phyloP scores from a whole-genome alignment of 345 rosid genomes.

The Clausena lansium region DNA sequence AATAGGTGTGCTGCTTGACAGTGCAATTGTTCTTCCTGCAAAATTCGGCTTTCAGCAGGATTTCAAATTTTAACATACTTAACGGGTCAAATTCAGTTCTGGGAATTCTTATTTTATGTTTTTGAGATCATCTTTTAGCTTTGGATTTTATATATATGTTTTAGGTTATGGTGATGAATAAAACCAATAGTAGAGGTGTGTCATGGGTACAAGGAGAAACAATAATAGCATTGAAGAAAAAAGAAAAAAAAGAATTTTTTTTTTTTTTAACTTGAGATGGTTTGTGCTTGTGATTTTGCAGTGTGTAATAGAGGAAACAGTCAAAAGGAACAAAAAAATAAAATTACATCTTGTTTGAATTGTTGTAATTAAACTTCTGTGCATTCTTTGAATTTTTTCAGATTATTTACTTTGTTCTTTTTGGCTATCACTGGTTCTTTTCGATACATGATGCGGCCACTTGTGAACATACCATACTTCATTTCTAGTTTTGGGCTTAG shows the following conservation, averaged over 20 bases:
- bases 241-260: not conserved
- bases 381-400: not conserved
- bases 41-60: not conserved
- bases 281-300: not conserved
- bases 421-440: too few species aligned
- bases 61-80: not conserved
- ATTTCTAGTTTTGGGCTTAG: too few species aligned
- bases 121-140: not conserved
- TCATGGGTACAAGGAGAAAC: not conserved
- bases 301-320: not conserved
- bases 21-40: not conserved
- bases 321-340: not conserved
- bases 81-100: not conserved
- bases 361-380: not conserved
- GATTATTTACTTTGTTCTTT: too few species aligned
- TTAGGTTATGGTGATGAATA: not conserved
- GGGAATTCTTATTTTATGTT: not conserved
- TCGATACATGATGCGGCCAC: too few species aligned
- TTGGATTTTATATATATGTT: not conserved
- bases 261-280: not conserved
- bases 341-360: not conserved
- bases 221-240: not conserved
- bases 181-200: not conserved
- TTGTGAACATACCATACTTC: too few species aligned
- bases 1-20: not conserved